These are phyloP conservation scores for Podospora pseudocomata DNA, from an alignment of 495 filamentous ascomycete genomes.

Conservation along the genomic window DNA sequence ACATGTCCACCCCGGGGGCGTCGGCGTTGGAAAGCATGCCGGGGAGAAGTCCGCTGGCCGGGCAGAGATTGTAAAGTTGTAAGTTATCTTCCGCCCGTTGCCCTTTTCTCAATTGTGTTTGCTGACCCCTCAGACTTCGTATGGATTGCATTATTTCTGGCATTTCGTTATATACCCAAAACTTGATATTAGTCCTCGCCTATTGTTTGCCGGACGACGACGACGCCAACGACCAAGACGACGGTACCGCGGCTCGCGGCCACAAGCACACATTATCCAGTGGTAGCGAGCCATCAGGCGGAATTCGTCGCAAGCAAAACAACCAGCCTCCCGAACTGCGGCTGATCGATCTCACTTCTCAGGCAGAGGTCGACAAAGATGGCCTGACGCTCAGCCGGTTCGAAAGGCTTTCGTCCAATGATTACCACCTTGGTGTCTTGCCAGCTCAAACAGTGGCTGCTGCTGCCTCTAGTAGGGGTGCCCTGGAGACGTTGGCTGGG, in stretches of 20 bases:
- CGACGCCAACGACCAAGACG: constrained; percentile 53
- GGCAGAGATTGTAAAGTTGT: constrained; percentile 90
- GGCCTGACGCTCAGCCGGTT: constrained; percentile 77
- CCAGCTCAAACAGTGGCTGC: constrained; percentile 64
- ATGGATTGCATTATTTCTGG: constrained; percentile 97
- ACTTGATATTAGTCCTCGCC: constrained; percentile 82
- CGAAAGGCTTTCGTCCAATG: constrained; percentile 78
- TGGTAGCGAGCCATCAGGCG: constrained; percentile 53
- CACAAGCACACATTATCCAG: constrained; percentile 40
- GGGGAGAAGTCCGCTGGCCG: constrained; percentile 70
- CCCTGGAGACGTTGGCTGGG: constrained; percentile 61
- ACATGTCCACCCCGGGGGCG: constrained; percentile 76
- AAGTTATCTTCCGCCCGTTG: constrained; percentile 34
- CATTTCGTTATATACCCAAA: constrained; percentile 93
- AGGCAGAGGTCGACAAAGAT: constrained; percentile 73
- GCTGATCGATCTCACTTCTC: constrained; percentile 79
- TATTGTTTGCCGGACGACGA: constrained; percentile 72
- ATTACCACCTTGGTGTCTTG: constrained; percentile 85
- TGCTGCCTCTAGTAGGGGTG: constrained; percentile 62
- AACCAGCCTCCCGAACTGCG: constrained; percentile 83
- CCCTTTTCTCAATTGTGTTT: background rate
- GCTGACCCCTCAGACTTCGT: constrained; percentile 63
- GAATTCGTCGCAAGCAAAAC: constrained; percentile 63
- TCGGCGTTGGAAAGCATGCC: constrained; percentile 62
- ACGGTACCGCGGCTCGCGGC: constrained; percentile 21